These are phyloP conservation scores for Globisporangium cystogenes DNA, from an alignment of 352 stramenopile genomes.

Conservation along the genomic window DNA sequence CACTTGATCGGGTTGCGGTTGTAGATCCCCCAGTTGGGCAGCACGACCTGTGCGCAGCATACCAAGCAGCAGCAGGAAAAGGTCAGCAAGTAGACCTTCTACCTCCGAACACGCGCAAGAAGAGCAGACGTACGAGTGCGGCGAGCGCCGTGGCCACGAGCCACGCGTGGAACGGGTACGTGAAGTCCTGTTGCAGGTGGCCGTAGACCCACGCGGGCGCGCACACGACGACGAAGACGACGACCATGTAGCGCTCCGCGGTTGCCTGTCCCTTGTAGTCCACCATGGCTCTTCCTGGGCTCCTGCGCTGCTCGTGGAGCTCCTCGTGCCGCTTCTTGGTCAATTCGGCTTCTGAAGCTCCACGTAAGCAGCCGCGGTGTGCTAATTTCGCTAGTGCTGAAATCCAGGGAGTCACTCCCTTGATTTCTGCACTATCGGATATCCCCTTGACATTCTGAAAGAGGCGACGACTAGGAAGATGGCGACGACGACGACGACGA, in stretches of 20 bases:
- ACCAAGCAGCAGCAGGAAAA: too few species aligned
- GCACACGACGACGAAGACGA: conserved; percentile 74
- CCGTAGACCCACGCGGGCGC: conserved; percentile 80
- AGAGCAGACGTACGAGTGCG: conserved; percentile 38
- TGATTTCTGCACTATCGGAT: neutral
- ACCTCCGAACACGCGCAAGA: too few species aligned
- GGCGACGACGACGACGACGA: conserved; percentile 10
- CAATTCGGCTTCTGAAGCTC: neutral
- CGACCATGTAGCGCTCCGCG: conserved; percentile 53
- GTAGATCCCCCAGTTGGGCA: conserved; percentile 83
- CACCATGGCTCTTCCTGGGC: conserved; percentile 37
- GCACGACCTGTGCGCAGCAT: conserved; percentile 31
- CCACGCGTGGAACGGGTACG: conserved; percentile 73
- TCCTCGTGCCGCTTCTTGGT: too few species aligned
- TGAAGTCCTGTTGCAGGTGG: conserved; percentile 80
- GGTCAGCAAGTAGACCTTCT: too few species aligned
- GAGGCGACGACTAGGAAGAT: neutral
- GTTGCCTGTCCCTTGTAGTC: conserved; percentile 83
- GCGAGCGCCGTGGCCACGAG: conserved; percentile 43
- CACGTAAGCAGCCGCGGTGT: neutral
- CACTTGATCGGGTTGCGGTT: conserved; percentile 83
- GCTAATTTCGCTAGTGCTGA: neutral
- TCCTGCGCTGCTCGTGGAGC: too few species aligned
- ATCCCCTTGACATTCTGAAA: too few species aligned
- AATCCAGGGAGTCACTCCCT: neutral